Base-by-base conservation (phyloP, 2,329 filamentous ascomycete species). In the Emergomyces orientalis region DNA sequence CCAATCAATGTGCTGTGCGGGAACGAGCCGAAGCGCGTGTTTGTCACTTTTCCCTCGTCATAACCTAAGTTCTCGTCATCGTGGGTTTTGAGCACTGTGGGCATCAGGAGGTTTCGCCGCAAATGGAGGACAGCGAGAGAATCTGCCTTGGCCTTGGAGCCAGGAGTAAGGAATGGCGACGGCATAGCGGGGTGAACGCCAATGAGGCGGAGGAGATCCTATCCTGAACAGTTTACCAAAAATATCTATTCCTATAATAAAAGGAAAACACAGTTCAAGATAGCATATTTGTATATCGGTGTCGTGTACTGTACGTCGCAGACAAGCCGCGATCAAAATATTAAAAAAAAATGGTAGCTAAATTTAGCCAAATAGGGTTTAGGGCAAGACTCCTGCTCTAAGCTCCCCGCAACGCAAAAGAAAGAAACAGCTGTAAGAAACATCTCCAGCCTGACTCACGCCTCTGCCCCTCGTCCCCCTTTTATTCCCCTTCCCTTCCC, bases 1-100 rank as follows among this genome's bases (percentile, higher is more conserved):
- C 85, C 81, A 62, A 96, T 82, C 55, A 93, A 77, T 0, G 89
- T 92, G 13, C 84, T 88, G 72, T 93, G 90, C 0, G 90, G 89
- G 65, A 91, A 93, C 0, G 92, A 96, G 58, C 94, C 94, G 71
- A 96, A 99, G 54, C 92, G 87, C 1, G 93, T 99, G 77, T 96
- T 97, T 61, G 92, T 85, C 2, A 91, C 88, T 56, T 86, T 87
- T 43, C 89, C 89, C 72, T 91, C 88, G 37, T 84, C 83, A 70
- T 91, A 91, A 64, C 88, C 89, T 71, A 87, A 83, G 66, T 88
- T 81, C 51, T 84, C 82, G 60, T 85, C 85, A 45, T 84, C 81
- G 27, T 82, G 81, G 37, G 84, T 78, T 66, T 83, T 81, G 34
- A 92, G 83, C 65, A 89, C 86, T 32, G 91, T 81, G 8, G 93